Percentiles rank a stretch among this genome's conserved stretches.
These are phyloP conservation scores for Strobilomyces confusus DNA, from an alignment of 768 basidiomycete species.

Conservation along the genomic window DNA sequence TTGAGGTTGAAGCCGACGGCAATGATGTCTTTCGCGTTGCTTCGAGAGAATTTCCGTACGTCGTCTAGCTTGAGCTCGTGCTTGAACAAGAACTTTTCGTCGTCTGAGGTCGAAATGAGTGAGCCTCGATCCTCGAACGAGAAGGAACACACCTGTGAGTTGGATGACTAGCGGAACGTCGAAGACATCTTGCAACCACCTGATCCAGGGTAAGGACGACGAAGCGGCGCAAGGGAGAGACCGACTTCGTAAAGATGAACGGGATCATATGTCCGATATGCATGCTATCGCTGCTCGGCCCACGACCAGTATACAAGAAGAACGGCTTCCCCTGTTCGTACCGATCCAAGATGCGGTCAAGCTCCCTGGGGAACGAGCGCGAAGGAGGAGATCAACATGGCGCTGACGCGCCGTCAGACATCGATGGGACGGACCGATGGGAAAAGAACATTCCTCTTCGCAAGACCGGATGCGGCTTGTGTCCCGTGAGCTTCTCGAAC, in stretches of 20 bases:
- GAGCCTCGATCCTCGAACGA: not conserved
- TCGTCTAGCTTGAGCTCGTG: slow-evolving; percentile 90
- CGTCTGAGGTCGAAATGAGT: slow-evolving; percentile 52
- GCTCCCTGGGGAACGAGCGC: slow-evolving; percentile 54
- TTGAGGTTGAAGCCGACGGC: slow-evolving; percentile 90
- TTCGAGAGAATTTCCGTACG: slow-evolving; percentile 72
- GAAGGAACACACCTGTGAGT: slow-evolving; percentile 66
- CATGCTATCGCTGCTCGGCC: slow-evolving; percentile 95
- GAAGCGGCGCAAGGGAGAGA: slow-evolving; percentile 22
- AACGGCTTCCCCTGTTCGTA: slow-evolving; percentile 97
- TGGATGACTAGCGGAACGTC: slow-evolving; percentile 93
- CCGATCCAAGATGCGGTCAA: slow-evolving; percentile 89
- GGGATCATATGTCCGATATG: slow-evolving; percentile 98
- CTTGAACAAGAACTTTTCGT: slow-evolving; percentile 99
- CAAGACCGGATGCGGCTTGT: slow-evolving; percentile 81
- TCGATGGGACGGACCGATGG: slow-evolving; percentile 64
- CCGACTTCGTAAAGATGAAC: slow-evolving; percentile 96
- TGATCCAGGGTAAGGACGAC: slow-evolving; percentile 27
- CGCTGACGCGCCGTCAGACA: not conserved
- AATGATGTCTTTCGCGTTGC: slow-evolving; percentile 95
- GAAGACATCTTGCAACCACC: slow-evolving; percentile 97
- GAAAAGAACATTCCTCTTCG: slow-evolving; percentile 96
- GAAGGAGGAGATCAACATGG: not conserved
- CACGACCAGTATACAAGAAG: slow-evolving; percentile 96
- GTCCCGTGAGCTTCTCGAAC: slow-evolving; percentile 89